These are phyloP conservation scores for Halenospora varia DNA, from an alignment of 495 filamentous ascomycete species.

Conservation along the genomic window DNA sequence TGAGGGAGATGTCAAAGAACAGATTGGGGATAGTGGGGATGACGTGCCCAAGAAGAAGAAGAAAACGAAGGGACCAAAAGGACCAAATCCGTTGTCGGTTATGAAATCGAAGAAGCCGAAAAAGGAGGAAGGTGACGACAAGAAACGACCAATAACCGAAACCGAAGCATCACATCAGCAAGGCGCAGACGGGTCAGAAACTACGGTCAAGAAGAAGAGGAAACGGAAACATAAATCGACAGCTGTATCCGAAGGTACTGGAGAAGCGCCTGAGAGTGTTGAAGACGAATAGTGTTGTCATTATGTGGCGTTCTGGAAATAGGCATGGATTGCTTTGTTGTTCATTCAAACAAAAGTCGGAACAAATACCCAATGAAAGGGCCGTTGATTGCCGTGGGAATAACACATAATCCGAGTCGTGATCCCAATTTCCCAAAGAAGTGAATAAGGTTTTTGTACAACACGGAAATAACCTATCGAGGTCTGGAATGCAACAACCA, in stretches of 20 bases:
- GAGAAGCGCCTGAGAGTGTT: slow-evolving; percentile 14
- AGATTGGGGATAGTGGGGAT: slow-evolving; percentile 22
- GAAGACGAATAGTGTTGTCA: slow-evolving; percentile 1
- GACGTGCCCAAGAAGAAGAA: slow-evolving; percentile 45
- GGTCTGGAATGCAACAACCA: neutral
- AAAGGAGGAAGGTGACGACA: neutral
- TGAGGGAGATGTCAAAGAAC: too few species aligned
- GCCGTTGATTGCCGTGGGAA: neutral
- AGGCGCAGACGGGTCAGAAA: slow-evolving; percentile 7
- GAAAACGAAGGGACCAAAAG: slow-evolving; percentile 66
- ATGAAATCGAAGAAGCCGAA: slow-evolving; percentile 68
- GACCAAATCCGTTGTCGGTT: slow-evolving; percentile 83
- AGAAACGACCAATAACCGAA: neutral
- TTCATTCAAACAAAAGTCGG: neutral
- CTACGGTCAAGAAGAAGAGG: slow-evolving; percentile 35
- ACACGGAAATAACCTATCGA: neutral
- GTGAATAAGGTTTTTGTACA: neutral
- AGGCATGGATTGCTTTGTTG: neutral
- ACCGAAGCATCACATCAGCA: neutral
- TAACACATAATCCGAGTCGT: too few species aligned
- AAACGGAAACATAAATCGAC: slow-evolving; percentile 39
- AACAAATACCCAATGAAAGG: slow-evolving; percentile 14
- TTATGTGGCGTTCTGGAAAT: neutral
- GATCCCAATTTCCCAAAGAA: too few species aligned
- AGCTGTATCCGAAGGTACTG: slow-evolving; percentile 17